Percentiles rank a stretch among this genome's conserved stretches.
Conservation (phyloP, 2,329 filamentous ascomycete species). For the Penicillium frequentans region DNA sequence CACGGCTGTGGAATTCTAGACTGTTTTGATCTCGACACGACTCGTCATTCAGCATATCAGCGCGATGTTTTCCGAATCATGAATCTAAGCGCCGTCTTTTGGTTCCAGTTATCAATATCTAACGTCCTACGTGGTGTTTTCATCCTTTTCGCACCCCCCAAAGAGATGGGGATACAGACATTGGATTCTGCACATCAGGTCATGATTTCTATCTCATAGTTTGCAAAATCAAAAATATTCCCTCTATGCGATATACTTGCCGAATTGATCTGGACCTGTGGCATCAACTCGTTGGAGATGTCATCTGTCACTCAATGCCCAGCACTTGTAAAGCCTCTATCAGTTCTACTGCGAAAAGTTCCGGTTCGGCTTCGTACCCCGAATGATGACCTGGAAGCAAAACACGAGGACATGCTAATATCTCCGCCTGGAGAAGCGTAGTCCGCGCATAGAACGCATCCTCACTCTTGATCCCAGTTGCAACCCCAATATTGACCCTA, state of each 20-base stretch:
- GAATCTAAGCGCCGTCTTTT: slow-evolving; percentile 23
- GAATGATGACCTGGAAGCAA: neutral
- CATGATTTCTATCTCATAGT: slow-evolving; percentile 15
- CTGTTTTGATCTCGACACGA: slow-evolving; percentile 25
- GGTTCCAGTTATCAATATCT: slow-evolving; percentile 28
- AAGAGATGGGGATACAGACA: neutral
- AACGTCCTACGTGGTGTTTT: slow-evolving; percentile 10
- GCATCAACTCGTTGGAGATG: neutral
- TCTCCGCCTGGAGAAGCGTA: neutral
- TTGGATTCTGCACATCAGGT: slow-evolving; percentile 17
- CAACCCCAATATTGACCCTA: neutral
- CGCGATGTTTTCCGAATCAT: slow-evolving; percentile 28
- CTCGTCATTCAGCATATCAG: slow-evolving; percentile 38
- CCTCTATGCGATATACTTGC: neutral
- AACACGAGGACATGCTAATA: neutral
- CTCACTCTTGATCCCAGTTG: neutral
- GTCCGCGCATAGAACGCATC: neutral
- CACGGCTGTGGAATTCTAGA: slow-evolving; percentile 21
- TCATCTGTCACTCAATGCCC: neutral
- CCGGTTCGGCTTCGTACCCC: neutral
- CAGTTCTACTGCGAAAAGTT: neutral
- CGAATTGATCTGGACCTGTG: neutral
- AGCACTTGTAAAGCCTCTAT: neutral
- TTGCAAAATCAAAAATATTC: slow-evolving; percentile 6
- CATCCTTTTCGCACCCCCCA: neutral